A percentile compares a stretch with the other conserved stretches of the same genome.
phyloP scores from a whole-genome alignment of 1,284 basidiomycete species.

The Cerrena zonata region DNA sequence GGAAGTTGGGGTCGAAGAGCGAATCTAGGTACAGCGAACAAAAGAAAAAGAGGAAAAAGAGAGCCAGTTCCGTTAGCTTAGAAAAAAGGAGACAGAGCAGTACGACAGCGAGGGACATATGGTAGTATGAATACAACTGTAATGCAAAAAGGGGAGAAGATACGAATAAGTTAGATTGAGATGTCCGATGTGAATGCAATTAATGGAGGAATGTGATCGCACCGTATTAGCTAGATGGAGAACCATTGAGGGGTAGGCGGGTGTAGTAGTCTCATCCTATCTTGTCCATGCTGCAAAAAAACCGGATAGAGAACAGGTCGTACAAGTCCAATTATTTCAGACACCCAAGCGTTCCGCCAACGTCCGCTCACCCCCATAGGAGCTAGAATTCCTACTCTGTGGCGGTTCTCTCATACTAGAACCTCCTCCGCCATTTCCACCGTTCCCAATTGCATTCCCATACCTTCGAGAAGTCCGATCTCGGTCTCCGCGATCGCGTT shows the following conservation, averaged over 20 bases:
- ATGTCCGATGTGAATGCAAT: constrained; percentile 16
- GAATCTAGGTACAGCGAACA: neutral
- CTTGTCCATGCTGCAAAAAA: constrained; percentile 12
- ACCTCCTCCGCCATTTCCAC: constrained; percentile 30
- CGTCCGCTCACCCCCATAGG: constrained; percentile 55
- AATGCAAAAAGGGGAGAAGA: constrained; percentile 14
- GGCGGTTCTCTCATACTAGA: too few relatives aligned
- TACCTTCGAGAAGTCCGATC: constrained; percentile 12
- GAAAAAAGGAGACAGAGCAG: constrained; percentile 19
- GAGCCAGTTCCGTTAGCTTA: constrained; percentile 26
- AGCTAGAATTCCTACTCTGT: constrained; percentile 25
- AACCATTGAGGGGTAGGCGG: constrained; percentile 16
- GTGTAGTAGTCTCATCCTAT: constrained; percentile 11
- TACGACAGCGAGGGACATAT: constrained; percentile 17
- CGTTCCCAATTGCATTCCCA: constrained; percentile 21
- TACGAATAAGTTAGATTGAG: constrained; percentile 27
- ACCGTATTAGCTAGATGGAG: constrained; percentile 42
- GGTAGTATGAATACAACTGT: constrained; percentile 33
- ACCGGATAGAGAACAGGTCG: constrained; percentile 4
- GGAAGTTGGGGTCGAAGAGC: neutral
- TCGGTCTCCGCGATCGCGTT: constrained; percentile 24
- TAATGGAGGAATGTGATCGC: constrained; percentile 21
- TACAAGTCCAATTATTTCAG: constrained; percentile 8
- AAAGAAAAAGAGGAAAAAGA: constrained; percentile 3
- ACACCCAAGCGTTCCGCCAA: constrained; percentile 68